Evolutionary conservation across 2,329 filamentous ascomycete genomes (phyloP), one percentile per base, ranked within the genome.

Genomic region (Botrytis paeoniae): DNA sequence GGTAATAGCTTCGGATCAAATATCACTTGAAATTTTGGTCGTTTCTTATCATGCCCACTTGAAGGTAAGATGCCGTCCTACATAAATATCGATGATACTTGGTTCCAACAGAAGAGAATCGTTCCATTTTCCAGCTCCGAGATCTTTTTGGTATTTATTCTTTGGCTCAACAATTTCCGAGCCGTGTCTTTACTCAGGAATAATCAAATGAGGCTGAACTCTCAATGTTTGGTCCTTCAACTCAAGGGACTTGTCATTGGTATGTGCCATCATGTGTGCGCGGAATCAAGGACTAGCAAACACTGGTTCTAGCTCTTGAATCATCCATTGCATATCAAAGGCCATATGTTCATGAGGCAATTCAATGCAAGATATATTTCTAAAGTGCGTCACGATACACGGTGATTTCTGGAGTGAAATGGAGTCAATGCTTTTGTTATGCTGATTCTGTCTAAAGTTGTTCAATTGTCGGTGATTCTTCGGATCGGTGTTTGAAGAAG

Each of bases 381-480:
- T 22, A 9, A 18, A 20, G 18, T 3, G 25, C 16, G 18, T 37
- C 3, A 41, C 5, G n/a, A 68, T 22, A 41, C 35, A 54, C 9
- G 45, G 35, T 41, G 35, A 9, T 68, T 20, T 57, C 3, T 51
- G 63, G 22, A 51, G 22, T 20, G 14, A 48, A 39, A 63, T 41
- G 29, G 29, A 64, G 41, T 25, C 16, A 48, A 63, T 43, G 39
- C 35, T 54, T 25, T 54, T 54, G 18, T 54, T 54, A 4, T 54
- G 16, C 7, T 41, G 4, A 14, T 5, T 32, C 4, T 54, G 45
- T 39, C 45, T 68, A 51, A 68, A 20, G 35, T 68, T 68, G 48
- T 68, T 68, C 22, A 54, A 54, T 32, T 29, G 25, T 68, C 65
- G 48, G 65, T 37, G 54, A 57, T 68, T 68, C 35, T 68, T n/a